Percentiles rank a stretch among this genome's conserved stretches.
phyloP scores from a whole-genome alignment of 345 rosid species.

The Hibiscus trionum region DNA sequence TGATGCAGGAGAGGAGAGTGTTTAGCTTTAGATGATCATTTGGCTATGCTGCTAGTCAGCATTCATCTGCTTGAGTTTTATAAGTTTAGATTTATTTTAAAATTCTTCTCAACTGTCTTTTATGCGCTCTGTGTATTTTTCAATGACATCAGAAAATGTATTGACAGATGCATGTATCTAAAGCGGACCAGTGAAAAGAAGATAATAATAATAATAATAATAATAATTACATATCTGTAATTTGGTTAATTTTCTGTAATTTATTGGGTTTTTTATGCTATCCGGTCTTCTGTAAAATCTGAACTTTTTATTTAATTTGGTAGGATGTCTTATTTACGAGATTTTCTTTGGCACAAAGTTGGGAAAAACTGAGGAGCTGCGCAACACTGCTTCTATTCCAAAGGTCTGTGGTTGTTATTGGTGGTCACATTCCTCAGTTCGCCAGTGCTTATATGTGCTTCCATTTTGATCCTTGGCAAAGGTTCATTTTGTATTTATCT shows the following conservation, averaged over 20 bases:
- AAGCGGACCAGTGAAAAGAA: background rate
- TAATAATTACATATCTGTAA: background rate
- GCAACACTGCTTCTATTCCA: constrained; percentile 83
- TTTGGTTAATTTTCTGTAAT: background rate
- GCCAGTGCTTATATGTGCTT: constrained; percentile 6
- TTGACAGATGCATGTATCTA: background rate
- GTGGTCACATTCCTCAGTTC: background rate
- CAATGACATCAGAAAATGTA: background rate
- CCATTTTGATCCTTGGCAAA: constrained; percentile 18
- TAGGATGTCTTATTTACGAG: constrained; percentile 94
- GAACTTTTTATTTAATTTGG: constrained; percentile 7
- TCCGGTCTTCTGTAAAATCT: background rate
- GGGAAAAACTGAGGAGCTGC: constrained; percentile 90
- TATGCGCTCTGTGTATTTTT: background rate
- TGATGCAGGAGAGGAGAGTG: background rate
- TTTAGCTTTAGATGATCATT: background rate
- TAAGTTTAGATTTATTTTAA: background rate
- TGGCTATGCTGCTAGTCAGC: constrained; percentile 3
- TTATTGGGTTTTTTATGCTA: background rate
- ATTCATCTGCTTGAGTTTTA: background rate
- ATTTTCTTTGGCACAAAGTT: constrained; percentile 79
- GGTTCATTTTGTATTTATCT: constrained; percentile 36
- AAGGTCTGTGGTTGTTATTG: constrained; percentile 43
- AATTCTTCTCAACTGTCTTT: background rate
- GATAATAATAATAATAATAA: background rate